Conservation (phyloP, 371 early-diverging fungal species). For the Apophysomyces variabilis region DNA sequence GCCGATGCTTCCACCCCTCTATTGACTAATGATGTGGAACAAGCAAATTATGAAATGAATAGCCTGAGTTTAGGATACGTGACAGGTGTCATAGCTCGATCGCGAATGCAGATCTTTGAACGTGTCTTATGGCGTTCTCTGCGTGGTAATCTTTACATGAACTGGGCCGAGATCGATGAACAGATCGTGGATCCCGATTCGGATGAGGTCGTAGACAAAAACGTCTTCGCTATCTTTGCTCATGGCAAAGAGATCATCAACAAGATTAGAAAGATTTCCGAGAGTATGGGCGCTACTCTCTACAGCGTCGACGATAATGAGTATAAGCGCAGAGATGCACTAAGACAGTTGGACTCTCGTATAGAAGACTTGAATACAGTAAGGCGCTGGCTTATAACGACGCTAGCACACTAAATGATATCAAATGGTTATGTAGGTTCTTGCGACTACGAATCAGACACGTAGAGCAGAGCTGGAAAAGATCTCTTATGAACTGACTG, state of each 20-base stretch:
- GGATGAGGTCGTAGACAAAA: slow-evolving; percentile 89
- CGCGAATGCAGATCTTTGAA: slow-evolving; percentile 87
- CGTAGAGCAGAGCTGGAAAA: slow-evolving; percentile 82
- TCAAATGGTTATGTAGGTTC: slow-evolving; percentile 49
- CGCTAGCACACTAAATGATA: not conserved
- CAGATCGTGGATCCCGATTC: slow-evolving; percentile 75
- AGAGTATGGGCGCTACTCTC: slow-evolving; percentile 93
- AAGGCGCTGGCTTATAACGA: not conserved
- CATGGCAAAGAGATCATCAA: slow-evolving; percentile 90
- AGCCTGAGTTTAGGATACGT: slow-evolving; percentile 73
- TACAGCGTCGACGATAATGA: slow-evolving; percentile 85
- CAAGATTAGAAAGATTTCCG: slow-evolving; percentile 93
- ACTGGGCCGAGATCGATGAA: slow-evolving; percentile 94
- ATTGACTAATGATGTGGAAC: slow-evolving; percentile 63
- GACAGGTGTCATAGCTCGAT: slow-evolving; percentile 90
- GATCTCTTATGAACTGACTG: slow-evolving; percentile 80
- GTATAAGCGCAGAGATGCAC: slow-evolving; percentile 85
- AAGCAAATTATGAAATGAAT: slow-evolving; percentile 36
- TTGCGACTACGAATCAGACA: slow-evolving; percentile 85
- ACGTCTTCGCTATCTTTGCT: slow-evolving; percentile 96
- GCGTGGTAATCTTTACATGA: slow-evolving; percentile 97
- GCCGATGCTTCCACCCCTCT: slow-evolving; percentile 64
- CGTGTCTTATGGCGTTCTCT: slow-evolving; percentile 96
- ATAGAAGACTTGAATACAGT: slow-evolving; percentile 60
- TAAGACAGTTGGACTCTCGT: slow-evolving; percentile 66